Evolutionary conservation across 306 rosid genomes (phyloP).

Genomic region (Morella rubra): DNA sequence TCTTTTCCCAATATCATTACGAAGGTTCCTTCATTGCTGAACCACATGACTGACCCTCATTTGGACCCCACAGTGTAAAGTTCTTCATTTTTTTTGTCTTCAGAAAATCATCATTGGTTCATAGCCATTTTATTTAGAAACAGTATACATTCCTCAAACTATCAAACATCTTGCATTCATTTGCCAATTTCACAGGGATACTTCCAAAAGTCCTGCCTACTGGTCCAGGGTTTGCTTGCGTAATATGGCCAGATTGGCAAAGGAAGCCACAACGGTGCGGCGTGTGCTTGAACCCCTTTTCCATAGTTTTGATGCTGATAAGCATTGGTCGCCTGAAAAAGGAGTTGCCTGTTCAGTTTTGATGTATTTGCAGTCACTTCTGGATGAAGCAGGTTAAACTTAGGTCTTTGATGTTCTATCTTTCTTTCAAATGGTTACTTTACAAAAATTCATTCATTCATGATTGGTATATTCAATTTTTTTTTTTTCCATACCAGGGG

Average conservation of each 20-base stretch:
- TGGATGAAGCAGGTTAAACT: conserved; percentile 78
- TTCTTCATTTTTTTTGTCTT: conserved; percentile 14
- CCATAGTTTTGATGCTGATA: conserved; percentile 68
- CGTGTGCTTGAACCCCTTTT: conserved; percentile 89
- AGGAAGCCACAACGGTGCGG: conserved; percentile 79
- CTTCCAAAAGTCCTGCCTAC: conserved; percentile 64
- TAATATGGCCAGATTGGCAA: conserved; percentile 77
- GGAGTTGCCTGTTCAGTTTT: conserved; percentile 67
- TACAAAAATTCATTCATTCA: neutral
- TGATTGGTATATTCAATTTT: conserved; percentile 14
- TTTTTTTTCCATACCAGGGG: conserved; percentile 55
- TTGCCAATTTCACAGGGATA: conserved; percentile 55
- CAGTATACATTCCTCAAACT: conserved; percentile 17
- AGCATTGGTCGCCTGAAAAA: conserved; percentile 79
- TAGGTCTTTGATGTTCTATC: conserved; percentile 17
- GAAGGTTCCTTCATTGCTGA: conserved; percentile 43
- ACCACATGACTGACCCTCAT: conserved; percentile 38
- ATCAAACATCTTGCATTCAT: conserved; percentile 10
- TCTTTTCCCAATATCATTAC: conserved; percentile 40
- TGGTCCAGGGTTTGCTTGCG: conserved; percentile 87
- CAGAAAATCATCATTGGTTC: conserved; percentile 1
- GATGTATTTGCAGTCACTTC: conserved; percentile 66
- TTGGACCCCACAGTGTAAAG: conserved; percentile 55
- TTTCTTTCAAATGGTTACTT: neutral
- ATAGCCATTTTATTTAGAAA: conserved; percentile 21